Percentiles rank a stretch among this genome's conserved stretches.
Evolutionary conservation across 2,329 filamentous ascomycete species (phyloP).

Genomic region (Sarocladium brachiariae): DNA sequence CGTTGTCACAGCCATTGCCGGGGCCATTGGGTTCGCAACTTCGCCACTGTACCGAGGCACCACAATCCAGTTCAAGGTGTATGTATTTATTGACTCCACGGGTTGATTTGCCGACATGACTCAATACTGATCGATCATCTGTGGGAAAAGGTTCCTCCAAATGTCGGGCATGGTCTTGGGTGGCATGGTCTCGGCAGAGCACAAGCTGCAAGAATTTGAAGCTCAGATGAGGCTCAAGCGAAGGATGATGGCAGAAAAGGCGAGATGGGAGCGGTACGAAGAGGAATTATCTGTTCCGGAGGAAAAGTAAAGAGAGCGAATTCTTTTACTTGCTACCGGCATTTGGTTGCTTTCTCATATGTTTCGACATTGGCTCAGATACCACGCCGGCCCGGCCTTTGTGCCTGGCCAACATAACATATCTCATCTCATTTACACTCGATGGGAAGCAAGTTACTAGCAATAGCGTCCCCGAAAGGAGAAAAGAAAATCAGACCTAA

Average conservation of each 20-base stretch:
- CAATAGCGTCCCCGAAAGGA: not conserved
- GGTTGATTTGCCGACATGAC: not conserved
- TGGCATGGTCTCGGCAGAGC: conserved; percentile 69
- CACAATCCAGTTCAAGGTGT: conserved; percentile 74
- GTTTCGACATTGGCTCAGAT: conserved; percentile 7
- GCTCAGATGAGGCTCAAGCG: conserved; percentile 57
- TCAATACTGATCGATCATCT: not conserved
- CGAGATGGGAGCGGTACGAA: conserved; percentile 63
- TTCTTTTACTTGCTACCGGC: too few relatives aligned
- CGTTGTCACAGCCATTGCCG: conserved; percentile 54
- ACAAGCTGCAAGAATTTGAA: conserved; percentile 60
- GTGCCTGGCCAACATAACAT: not conserved
- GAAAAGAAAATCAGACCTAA: conserved; percentile 21
- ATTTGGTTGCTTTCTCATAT: not conserved
- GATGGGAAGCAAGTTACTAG: not conserved
- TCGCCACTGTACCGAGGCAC: conserved; percentile 67
- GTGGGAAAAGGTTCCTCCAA: conserved; percentile 69
- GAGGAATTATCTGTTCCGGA: conserved; percentile 46
- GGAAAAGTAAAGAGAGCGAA: conserved; percentile 24
- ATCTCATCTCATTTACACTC: not conserved
- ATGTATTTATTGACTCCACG: conserved; percentile 24
- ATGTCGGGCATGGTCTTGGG: conserved; percentile 84
- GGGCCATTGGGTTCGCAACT: conserved; percentile 53
- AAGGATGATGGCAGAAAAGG: conserved; percentile 55
- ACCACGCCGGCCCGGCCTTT: conserved; percentile 5